Percentiles rank a stretch among this genome's conserved stretches.
Conservation (phyloP, 75 land plant genomes). For the Selaginella tamariscina region DNA sequence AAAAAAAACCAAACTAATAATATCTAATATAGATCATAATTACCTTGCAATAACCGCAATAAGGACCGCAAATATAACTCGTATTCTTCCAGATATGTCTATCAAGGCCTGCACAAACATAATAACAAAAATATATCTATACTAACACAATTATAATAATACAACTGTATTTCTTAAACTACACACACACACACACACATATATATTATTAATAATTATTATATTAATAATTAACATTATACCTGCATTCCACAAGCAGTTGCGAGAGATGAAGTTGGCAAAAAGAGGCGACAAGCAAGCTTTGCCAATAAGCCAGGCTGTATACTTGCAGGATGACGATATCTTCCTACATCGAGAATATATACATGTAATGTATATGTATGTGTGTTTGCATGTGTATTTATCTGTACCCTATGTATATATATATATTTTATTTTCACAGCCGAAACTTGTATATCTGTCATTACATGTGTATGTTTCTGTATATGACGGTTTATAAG, state of each 20-base stretch:
- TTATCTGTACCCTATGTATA: too few relatives aligned
- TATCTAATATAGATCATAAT: not conserved
- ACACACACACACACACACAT: too few relatives aligned
- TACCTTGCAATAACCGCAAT: conserved; percentile 39
- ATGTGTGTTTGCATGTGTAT: too few relatives aligned
- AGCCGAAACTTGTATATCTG: too few relatives aligned
- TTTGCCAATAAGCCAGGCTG: conserved; percentile 30
- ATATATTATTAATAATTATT: too few relatives aligned
- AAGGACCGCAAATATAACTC: conserved; percentile 33
- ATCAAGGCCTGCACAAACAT: conserved; percentile 25
- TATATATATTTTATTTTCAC: too few relatives aligned
- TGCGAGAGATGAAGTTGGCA: conserved; percentile 42
- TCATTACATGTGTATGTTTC: too few relatives aligned
- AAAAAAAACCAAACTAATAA: not conserved
- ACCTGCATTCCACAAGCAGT: conserved; percentile 55
- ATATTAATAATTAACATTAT: too few relatives aligned
- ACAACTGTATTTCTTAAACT: too few relatives aligned
- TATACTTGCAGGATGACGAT: conserved; percentile 36
- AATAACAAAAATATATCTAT: not conserved
- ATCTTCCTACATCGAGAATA: conserved; percentile 28
- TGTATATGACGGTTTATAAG: too few relatives aligned
- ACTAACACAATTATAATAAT: too few relatives aligned
- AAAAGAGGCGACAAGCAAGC: conserved; percentile 35
- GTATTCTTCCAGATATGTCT: conserved; percentile 30
- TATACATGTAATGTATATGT: not conserved